A percentile compares a stretch with the other conserved stretches of the same genome.
These are phyloP conservation scores for Neoboletus magnificus DNA, from an alignment of 768 basidiomycete genomes.

Conservation along the genomic window DNA sequence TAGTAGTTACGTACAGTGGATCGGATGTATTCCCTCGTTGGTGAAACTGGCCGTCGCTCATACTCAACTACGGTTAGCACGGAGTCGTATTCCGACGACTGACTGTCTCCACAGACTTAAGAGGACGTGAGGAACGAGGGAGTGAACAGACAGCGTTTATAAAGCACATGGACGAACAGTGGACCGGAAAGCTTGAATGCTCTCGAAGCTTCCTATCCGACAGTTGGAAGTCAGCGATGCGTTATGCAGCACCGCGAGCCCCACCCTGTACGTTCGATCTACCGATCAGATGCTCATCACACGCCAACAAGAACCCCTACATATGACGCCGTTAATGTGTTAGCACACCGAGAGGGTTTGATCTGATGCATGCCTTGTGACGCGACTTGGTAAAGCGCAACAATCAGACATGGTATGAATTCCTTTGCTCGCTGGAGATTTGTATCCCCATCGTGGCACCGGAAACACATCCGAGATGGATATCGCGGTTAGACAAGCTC, in stretches of 20 bases:
- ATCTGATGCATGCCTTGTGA: not conserved
- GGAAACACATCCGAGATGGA: not conserved
- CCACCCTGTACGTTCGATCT: not conserved
- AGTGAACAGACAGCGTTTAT: not conserved
- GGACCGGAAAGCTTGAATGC: not conserved
- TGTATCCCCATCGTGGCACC: not conserved
- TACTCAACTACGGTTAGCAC: not conserved
- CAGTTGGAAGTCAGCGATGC: not conserved
- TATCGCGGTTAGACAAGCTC: not conserved
- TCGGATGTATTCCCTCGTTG: not conserved
- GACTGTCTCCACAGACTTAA: not conserved
- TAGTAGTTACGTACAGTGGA: conserved; percentile 7
- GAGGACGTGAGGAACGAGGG: not conserved
- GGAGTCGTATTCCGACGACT: not conserved
- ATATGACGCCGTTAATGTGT: not conserved
- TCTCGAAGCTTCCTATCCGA: not conserved
- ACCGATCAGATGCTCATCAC: not conserved
- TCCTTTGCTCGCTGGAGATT: not conserved
- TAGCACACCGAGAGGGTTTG: not conserved
- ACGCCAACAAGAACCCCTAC: not conserved
- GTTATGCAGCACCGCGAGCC: not conserved
- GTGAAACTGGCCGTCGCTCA: not conserved
- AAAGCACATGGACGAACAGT: not conserved
- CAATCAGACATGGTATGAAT: not conserved
- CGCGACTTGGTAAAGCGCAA: not conserved